Evolutionary conservation across 192 early-diverging fungal species (phyloP).

Genomic region (Backusella sp.): DNA sequence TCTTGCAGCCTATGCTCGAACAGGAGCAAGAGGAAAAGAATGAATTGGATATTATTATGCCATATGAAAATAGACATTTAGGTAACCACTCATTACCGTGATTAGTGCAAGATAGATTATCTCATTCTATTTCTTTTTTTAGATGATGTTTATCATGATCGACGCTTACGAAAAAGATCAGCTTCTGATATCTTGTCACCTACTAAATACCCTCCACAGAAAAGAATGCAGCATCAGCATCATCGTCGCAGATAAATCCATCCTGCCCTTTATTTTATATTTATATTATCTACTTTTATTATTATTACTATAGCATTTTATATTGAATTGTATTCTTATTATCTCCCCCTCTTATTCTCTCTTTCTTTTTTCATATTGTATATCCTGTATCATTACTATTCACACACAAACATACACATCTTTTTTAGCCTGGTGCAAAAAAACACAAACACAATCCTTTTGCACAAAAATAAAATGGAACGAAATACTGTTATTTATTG

Average conservation of each 20-base stretch:
- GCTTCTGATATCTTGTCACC: not conserved
- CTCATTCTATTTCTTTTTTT: not conserved
- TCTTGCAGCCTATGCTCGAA: constrained; percentile 51
- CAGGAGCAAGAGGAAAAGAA: constrained; percentile 18
- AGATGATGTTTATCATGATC: constrained; percentile 8
- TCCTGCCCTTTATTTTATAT: not conserved
- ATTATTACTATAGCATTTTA: not conserved
- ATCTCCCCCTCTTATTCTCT: not conserved
- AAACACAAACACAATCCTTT: not conserved
- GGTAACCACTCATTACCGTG: not conserved
- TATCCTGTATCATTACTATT: not conserved
- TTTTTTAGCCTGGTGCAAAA: not conserved
- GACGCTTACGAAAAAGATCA: constrained; percentile 13
- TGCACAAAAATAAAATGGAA: not conserved
- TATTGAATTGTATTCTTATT: constrained; percentile 8
- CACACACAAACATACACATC: not conserved
- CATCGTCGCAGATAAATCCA: not conserved
- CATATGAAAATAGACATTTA: constrained; percentile 11
- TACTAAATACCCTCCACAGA: constrained; percentile 5
- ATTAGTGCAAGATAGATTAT: not conserved
- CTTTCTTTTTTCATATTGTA: not conserved
- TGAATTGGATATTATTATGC: constrained; percentile 22
- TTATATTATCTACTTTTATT: not conserved
- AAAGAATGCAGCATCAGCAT: not conserved
- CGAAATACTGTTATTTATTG: not conserved